Conservation (phyloP, 306 rosid genomes). For the Gastrolobium villosum region DNA sequence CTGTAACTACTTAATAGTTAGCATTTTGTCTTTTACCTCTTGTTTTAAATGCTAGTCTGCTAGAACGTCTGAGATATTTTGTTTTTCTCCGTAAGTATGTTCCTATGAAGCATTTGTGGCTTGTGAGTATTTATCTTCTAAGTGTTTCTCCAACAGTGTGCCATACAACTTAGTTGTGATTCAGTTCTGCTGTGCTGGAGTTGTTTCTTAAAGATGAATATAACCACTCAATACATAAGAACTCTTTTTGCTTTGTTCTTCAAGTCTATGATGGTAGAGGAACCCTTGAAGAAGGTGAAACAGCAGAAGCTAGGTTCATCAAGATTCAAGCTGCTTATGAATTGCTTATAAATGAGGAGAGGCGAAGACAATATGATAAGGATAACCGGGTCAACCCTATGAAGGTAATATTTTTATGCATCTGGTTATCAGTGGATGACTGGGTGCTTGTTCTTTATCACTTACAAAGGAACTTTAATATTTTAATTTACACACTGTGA, state of each 20-base stretch:
- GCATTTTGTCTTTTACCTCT: constrained; percentile 10
- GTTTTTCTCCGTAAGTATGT: not conserved
- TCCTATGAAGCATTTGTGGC: constrained; percentile 12
- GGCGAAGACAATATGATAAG: constrained; percentile 76
- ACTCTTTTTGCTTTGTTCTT: constrained; percentile 42
- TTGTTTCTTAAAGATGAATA: constrained; percentile 31
- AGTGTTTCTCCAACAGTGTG: constrained; percentile 9
- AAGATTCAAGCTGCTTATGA: constrained; percentile 99
- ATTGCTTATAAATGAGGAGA: constrained; percentile 75
- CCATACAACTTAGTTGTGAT: constrained; percentile 24
- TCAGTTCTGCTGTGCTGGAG: constrained; percentile 15
- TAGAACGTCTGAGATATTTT: constrained; percentile 16
- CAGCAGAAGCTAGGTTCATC: constrained; percentile 92
- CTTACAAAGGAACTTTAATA: constrained; percentile 18
- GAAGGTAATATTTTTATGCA: constrained; percentile 71
- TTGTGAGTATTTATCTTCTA: constrained; percentile 1
- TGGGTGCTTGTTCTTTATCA: constrained; percentile 2
- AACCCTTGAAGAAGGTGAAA: constrained; percentile 93
- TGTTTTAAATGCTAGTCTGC: constrained; percentile 38
- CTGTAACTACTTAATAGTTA: constrained; percentile 5
- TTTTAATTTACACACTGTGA: constrained; percentile 7
- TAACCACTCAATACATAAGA: constrained; percentile 29
- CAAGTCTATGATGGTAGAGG: constrained; percentile 92
- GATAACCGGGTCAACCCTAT: constrained; percentile 88
- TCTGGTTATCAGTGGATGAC: constrained; percentile 14